Evolutionary conservation across 1,139 yeast species (phyloP), one percentile per base, ranked within the genome.

Genomic region (Blastobotrys petasosporus): DNA sequence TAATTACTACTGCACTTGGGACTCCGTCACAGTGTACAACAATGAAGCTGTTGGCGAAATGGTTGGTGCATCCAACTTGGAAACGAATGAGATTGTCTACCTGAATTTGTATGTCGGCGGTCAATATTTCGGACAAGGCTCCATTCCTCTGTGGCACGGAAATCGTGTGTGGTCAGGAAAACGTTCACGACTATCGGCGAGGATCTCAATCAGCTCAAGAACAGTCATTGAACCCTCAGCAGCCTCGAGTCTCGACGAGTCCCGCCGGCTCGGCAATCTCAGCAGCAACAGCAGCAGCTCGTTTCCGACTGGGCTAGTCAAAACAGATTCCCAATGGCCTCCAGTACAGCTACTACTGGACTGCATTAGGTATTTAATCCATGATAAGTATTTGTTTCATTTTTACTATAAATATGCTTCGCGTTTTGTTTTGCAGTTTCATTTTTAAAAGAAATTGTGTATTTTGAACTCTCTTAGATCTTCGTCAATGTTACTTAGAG

Each of bases 41-140:
- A 83, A 77, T 42, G 96, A 87, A 62, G 73, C 77, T 9, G 70
- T 84, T 52, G 94, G 94, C 34, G 92, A 83, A 61, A 73, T 76
- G 47, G 71, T 83, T 41, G 75, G 79, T 57, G 70, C 82, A 23
- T 74, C 75, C 50, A 82, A 84, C 42, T 68, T 82, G 30, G 73
- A 76, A 59, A 58, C 61, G 33, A 77, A 77, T 48, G 94, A 85
- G 57, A 69, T 69, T 45, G 65, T 86, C 46, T 64, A 71, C 32
- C 69, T 86, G 47, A 71, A 76, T n/a, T 71, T 84, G 32, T 85
- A 73, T 55, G 71, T 77, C 36, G 83, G 85, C 57, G 90, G 87
- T 17, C 70, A 70, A 25, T 69, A 74, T 45, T 68, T 79, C 50
- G 92, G 87, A 37, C 77, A 75, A 52, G 80, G 80, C 15, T 51